Conservation (phyloP, 2,329 filamentous ascomycete genomes). For the Pseudogymnoascus pannorum region DNA sequence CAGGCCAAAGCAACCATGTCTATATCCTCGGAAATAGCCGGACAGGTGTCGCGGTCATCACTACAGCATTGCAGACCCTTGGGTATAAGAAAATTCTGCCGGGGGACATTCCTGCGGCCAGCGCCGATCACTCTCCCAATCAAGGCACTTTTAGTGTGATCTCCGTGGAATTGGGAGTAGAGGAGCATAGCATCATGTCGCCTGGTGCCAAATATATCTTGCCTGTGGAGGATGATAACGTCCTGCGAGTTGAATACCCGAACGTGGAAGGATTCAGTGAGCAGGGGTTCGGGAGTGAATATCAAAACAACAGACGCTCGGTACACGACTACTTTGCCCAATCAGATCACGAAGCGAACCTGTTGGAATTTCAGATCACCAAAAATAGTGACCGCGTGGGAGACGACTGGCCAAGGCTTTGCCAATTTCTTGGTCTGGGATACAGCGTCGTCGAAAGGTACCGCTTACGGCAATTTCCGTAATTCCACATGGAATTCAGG, state of each 20-base stretch:
- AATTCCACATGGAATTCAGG: not conserved
- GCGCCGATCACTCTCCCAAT: not conserved
- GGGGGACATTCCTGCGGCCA: not conserved
- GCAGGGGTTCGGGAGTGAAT: not conserved
- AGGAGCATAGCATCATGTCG: not conserved
- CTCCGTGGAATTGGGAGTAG: not conserved
- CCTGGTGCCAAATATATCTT: not conserved
- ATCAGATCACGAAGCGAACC: not conserved
- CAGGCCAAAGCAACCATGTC: not conserved
- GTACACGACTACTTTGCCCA: not conserved
- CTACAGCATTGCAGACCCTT: not conserved
- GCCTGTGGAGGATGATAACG: not conserved
- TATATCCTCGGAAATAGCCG: not conserved
- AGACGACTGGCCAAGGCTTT: not conserved
- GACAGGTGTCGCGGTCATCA: not conserved
- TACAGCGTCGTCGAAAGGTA: not conserved
- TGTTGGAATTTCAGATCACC: not conserved
- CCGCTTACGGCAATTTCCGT: not conserved
- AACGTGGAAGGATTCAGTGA: not conserved
- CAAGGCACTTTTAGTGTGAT: not conserved
- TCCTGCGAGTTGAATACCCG: not conserved
- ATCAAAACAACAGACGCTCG: not conserved
- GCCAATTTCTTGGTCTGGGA: conserved; percentile 2
- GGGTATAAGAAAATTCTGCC: not conserved
- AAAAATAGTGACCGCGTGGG: not conserved